Evolutionary conservation across 192 early-diverging fungal genomes (phyloP).

Genomic region (Polychytrium aggregatum): DNA sequence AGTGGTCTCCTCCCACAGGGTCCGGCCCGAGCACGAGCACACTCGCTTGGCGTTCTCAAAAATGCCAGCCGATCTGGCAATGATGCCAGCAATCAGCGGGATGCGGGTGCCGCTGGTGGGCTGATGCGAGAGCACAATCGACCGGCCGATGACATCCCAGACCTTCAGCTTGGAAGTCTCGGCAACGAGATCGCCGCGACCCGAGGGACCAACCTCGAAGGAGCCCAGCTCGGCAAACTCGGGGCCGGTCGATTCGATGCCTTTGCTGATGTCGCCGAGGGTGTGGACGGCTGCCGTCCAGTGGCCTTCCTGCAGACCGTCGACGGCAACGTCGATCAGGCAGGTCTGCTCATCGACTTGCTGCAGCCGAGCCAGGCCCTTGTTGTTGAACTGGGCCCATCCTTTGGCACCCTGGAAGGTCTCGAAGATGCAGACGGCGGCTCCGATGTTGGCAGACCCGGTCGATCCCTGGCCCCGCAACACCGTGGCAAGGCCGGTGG

Average conservation of each 20-base stretch:
- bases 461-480: constrained; percentile 58
- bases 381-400: constrained; percentile 29
- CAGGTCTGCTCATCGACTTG: constrained; percentile 55
- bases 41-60: constrained; percentile 86
- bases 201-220: constrained; percentile 8
- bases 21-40: constrained; percentile 75
- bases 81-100: no score
- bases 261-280: constrained; percentile 64
- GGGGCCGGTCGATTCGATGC: constrained; percentile 38
- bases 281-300: constrained; percentile 56
- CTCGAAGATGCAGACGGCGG: constrained; percentile 88
- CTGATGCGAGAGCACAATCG: no score
- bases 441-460: constrained; percentile 46
- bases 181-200: constrained; percentile 32
- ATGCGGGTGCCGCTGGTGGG: no score
- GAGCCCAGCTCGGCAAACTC: constrained; percentile 30
- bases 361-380: constrained; percentile 70
- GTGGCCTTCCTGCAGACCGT: constrained; percentile 14
- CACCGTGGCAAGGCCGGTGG: constrained; percentile 63
- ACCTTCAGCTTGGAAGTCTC: constrained; percentile 67
- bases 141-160: constrained; percentile 83
- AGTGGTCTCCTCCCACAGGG: constrained; percentile 83
- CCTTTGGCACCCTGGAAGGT: constrained; percentile 15
- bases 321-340: constrained; percentile 71
- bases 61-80: constrained; percentile 79